phyloP scores from a whole-genome alignment of 257 asterid species.

The Misopates orontium region DNA sequence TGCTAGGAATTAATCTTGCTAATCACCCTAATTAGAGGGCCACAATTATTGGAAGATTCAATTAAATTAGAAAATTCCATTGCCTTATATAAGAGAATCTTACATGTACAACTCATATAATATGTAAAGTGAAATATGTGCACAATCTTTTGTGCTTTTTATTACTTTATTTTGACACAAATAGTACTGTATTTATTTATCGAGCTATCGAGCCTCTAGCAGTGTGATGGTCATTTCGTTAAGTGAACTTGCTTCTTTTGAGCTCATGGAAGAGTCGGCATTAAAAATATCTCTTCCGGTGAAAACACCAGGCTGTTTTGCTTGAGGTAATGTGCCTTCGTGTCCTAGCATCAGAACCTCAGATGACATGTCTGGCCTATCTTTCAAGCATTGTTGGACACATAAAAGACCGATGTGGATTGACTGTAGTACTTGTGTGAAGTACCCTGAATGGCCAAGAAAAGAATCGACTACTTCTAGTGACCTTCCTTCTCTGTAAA shows the following conservation, averaged over 20 bases:
- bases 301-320: constrained; percentile 2
- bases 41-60: too few species aligned
- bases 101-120: too few species aligned
- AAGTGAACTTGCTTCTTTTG: background rate
- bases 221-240: background rate
- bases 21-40: too few species aligned
- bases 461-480: constrained; percentile 18
- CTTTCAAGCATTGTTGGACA: constrained; percentile 21
- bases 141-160: too few species aligned
- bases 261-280: background rate
- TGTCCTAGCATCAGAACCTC: constrained; percentile 24
- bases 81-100: too few species aligned
- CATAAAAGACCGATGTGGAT: background rate
- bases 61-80: too few species aligned
- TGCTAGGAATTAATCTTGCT: too few species aligned
- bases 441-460: background rate
- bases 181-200: too few species aligned
- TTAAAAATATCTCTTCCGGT: constrained; percentile 13
- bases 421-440: background rate
- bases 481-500: too few species aligned
- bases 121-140: too few species aligned
- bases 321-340: background rate
- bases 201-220: background rate
- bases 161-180: too few species aligned
- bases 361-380: constrained; percentile 28